Evolutionary conservation across 164 flowering plant genomes (phyloP).

Genomic region (Piper betle): DNA sequence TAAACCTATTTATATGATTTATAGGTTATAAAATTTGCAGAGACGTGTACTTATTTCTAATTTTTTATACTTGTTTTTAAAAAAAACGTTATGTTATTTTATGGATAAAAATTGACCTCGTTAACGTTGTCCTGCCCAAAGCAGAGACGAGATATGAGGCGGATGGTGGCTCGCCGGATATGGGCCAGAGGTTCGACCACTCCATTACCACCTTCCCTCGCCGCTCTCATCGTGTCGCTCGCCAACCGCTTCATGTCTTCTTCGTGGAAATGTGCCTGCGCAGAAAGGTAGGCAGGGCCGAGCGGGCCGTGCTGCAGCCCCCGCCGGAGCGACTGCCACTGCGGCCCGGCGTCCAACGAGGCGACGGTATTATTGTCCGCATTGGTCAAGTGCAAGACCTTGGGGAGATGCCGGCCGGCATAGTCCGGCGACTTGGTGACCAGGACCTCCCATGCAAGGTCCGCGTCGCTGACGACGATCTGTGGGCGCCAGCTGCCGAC

Average conservation of each 20-base stretch:
- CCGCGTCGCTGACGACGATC: slow-evolving; percentile 1
- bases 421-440: slow-evolving; percentile 2
- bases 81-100: neutral
- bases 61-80: no score
- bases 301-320: slow-evolving; percentile 3
- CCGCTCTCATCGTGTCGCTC: neutral
- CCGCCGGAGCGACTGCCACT: neutral
- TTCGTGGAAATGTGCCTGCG: neutral
- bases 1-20: no score
- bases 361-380: neutral
- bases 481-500: neutral
- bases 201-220: neutral
- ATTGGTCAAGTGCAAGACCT: neutral
- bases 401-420: slow-evolving; percentile 1
- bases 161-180: slow-evolving; percentile 2
- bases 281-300: neutral
- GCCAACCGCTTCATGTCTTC: neutral
- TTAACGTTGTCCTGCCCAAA: slow-evolving; percentile 4
- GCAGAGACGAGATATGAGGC: slow-evolving; percentile 1
- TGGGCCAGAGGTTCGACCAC: slow-evolving; percentile 2
- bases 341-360: slow-evolving; percentile 2
- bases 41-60: no score
- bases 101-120: no score
- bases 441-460: slow-evolving; percentile 8
- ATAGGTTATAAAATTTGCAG: no score